Base-by-base conservation (phyloP, 257 asterid species). In the Solanum chmielewskii region DNA sequence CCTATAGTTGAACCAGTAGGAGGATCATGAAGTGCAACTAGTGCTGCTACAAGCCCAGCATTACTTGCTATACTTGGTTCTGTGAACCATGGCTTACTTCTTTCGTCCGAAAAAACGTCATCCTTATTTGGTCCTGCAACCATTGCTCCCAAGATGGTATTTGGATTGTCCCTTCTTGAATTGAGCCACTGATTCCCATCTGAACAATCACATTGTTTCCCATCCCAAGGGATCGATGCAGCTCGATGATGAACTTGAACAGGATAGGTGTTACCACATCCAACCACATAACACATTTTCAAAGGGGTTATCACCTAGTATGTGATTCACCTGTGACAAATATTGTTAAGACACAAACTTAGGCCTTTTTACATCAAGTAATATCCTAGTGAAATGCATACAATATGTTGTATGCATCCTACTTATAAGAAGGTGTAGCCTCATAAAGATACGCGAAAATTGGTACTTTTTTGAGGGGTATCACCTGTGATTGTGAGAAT, bases 221-320 rank as follows among this genome's bases (percentile, higher is more conserved):
- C 87, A 45, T 90, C 92, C 92, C 89, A 89, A 18, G 93, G 94
- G 84, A 94, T 91, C n/a, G 96, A 93, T 87, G 96, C 93, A 75
- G 89, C 94, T 89, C 93, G 89, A 86, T 94, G 95, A 76, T 91
- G 96, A 84, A 91, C 94, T 12, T 90, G 88, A 14, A 20, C 84
- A 1, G 97, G 93, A 68, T 92, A 93, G 16, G 60, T 68, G 35
- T 88, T 86, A 14, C 97, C 92, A 33, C 86, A 89, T 83, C 96
- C 96, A 23, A 91, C 96, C 89, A 94, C 33, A 87, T 91, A 94
- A 89, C 97, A 88, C 91, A 90, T 88, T 87, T 90, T 91, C 91
- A 85, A 86, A 2, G 97, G 96, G 97, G 87, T 94, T 94, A 82
- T 90, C 91, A 21, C 97, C 97, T 23, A 94, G 89, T 75, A 94